phyloP scores from a whole-genome alignment of 2,329 filamentous ascomycete species.

The Penicillium sp. region DNA sequence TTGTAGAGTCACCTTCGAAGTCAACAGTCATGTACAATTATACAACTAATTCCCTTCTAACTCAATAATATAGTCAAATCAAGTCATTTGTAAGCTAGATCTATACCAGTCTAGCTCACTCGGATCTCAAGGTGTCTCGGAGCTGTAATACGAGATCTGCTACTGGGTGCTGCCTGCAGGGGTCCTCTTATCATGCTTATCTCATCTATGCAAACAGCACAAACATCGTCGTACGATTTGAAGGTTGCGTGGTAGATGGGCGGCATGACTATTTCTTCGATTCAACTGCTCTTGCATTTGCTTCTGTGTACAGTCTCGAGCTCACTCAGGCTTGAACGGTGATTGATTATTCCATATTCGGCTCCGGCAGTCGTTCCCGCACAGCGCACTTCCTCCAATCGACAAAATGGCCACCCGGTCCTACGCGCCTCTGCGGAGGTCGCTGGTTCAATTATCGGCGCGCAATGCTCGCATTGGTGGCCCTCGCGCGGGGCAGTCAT shows the following conservation, averaged over 20 bases:
- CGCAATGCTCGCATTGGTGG: slow-evolving; percentile 22
- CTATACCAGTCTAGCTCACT: too few species aligned
- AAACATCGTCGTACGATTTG: slow-evolving; percentile 21
- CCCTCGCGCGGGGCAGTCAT: slow-evolving; percentile 19
- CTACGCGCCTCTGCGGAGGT: slow-evolving; percentile 38
- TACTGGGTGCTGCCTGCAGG: not conserved
- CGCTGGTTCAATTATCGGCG: slow-evolving; percentile 29
- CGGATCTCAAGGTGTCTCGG: too few species aligned
- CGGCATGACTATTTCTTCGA: not conserved
- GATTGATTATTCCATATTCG: not conserved
- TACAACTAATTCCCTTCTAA: not conserved
- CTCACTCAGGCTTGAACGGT: not conserved
- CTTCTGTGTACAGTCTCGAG: not conserved
- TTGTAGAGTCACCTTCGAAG: not conserved
- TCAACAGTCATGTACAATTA: too few species aligned
- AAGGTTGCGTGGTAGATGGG: slow-evolving; percentile 3
- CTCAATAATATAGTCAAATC: not conserved
- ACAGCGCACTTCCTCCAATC: slow-evolving; percentile 4
- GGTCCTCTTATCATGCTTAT: slow-evolving; percentile 16
- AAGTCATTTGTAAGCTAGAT: too few species aligned
- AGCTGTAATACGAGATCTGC: not conserved
- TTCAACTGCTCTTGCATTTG: not conserved
- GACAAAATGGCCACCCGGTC: slow-evolving; percentile 36
- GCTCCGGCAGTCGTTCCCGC: not conserved
- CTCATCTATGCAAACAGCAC: slow-evolving; percentile 19